phyloP scores from a whole-genome alignment of 306 rosid genomes.

The Malus sylvestris region DNA sequence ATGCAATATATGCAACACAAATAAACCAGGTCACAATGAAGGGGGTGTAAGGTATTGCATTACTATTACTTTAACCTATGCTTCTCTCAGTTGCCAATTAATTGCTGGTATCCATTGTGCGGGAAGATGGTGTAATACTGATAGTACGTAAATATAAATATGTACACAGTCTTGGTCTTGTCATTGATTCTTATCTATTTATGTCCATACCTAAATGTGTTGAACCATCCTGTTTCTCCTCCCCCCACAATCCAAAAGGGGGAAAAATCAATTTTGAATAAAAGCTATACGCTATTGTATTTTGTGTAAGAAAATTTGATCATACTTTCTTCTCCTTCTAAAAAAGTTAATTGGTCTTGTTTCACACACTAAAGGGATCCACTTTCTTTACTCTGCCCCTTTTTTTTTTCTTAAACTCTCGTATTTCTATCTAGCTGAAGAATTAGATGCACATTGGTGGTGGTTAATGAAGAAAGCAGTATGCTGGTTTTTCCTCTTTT shows the following conservation, averaged over 20 bases:
- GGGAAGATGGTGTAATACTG: not conserved
- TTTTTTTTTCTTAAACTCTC: not conserved
- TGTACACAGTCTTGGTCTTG: not conserved
- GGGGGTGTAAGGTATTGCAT: slow-evolving; percentile 89
- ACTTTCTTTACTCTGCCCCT: not conserved
- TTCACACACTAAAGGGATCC: not conserved
- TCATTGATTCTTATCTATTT: not conserved
- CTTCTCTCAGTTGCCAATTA: slow-evolving; percentile 6
- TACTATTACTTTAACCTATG: slow-evolving; percentile 7
- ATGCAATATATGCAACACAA: slow-evolving; percentile 97
- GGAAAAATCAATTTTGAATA: not conserved
- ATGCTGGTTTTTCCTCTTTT: not conserved
- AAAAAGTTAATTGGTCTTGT: not conserved
- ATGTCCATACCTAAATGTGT: not conserved
- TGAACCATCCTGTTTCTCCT: not conserved
- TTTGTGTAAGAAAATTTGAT: not conserved
- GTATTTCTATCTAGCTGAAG: not conserved
- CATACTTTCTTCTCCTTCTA: not conserved
- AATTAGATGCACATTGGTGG: not conserved
- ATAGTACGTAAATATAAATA: not conserved
- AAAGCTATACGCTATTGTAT: not conserved
- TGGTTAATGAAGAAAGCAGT: not conserved
- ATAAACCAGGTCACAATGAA: slow-evolving; percentile 88
- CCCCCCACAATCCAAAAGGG: not conserved
- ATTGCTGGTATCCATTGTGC: not conserved